Percentiles rank a stretch among this genome's conserved stretches.
Evolutionary conservation across 2,329 filamentous ascomycete genomes (phyloP).

Genomic region (Penicillium sp.): DNA sequence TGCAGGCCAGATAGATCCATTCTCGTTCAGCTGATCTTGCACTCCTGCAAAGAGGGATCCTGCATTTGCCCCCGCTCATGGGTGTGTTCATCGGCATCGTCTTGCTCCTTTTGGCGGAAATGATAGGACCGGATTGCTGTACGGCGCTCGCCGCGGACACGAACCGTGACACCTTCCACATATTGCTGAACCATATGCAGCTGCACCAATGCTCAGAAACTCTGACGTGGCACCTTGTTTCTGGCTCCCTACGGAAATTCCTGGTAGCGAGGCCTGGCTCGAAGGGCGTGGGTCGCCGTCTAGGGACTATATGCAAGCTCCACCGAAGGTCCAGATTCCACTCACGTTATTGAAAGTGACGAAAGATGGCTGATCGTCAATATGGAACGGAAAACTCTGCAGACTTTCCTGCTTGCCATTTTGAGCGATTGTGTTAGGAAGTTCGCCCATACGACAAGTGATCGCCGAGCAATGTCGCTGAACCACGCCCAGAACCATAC

Average conservation of each 20-base stretch:
- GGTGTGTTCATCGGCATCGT: conserved; percentile 35
- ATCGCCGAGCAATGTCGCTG: conserved; percentile 24
- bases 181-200: conserved; percentile 38
- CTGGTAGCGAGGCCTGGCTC: conserved; percentile 26
- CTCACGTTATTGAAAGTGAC: conserved; percentile 12
- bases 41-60: conserved; percentile 42
- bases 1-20: conserved; percentile 25
- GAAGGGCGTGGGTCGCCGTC: conserved; percentile 25
- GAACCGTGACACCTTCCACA: conserved; percentile 36
- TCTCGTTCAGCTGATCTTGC: conserved; percentile 44
- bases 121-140: conserved; percentile 36
- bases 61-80: conserved; percentile 39
- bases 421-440: background rate
- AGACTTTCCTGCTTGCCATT: conserved; percentile 15
- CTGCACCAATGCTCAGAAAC: conserved; percentile 40
- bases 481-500: conserved; percentile 18
- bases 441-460: conserved; percentile 20
- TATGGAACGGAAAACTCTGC: conserved; percentile 7
- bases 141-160: conserved; percentile 34
- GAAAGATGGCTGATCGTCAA: conserved; percentile 10
- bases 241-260: conserved; percentile 32
- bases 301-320: conserved; percentile 15
- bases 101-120: conserved; percentile 26
- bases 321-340: conserved; percentile 12
- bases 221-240: conserved; percentile 44